These are phyloP conservation scores for Xylaria multiplex DNA, from an alignment of 2,329 filamentous ascomycete genomes.

Conservation along the genomic window DNA sequence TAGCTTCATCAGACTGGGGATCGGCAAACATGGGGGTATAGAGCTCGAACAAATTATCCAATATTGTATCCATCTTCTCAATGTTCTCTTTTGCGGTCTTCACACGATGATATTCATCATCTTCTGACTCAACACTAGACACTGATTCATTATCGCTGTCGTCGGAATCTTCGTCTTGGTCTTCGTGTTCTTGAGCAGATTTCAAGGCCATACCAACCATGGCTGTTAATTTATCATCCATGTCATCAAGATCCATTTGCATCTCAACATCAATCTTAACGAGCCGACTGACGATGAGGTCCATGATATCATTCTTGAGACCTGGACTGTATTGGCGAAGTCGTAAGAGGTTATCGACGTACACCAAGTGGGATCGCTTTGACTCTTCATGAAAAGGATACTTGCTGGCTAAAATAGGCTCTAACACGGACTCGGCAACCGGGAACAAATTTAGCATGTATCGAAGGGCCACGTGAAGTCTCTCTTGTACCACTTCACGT, in stretches of 20 bases:
- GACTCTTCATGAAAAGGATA: conserved; percentile 83
- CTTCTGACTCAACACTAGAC: conserved; percentile 74
- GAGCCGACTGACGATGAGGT: conserved; percentile 83
- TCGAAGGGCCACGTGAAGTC: conserved; percentile 79
- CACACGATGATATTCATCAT: conserved; percentile 71
- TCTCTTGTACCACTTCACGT: conserved; percentile 72
- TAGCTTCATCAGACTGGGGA: conserved; percentile 73
- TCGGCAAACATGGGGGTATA: conserved; percentile 79
- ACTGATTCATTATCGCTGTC: conserved; percentile 77
- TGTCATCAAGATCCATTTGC: conserved; percentile 89
- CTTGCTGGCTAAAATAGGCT: conserved; percentile 70
- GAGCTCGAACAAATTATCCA: conserved; percentile 87
- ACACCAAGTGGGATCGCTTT: conserved; percentile 83
- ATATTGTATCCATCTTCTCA: conserved; percentile 88
- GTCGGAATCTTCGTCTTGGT: conserved; percentile 64
- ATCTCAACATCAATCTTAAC: conserved; percentile 97
- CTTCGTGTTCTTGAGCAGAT: conserved; percentile 54
- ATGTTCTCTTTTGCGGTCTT: conserved; percentile 82
- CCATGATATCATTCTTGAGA: conserved; percentile 81
- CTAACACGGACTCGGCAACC: conserved; percentile 76
- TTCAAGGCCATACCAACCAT: conserved; percentile 70
- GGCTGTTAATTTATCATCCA: conserved; percentile 87
- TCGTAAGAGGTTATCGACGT: conserved; percentile 83
- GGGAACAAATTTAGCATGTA: conserved; percentile 85
- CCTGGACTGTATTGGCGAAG: conserved; percentile 82